Evolutionary conservation across 148 eudicot genomes (phyloP).

Genomic region (Diospyros kaki): DNA sequence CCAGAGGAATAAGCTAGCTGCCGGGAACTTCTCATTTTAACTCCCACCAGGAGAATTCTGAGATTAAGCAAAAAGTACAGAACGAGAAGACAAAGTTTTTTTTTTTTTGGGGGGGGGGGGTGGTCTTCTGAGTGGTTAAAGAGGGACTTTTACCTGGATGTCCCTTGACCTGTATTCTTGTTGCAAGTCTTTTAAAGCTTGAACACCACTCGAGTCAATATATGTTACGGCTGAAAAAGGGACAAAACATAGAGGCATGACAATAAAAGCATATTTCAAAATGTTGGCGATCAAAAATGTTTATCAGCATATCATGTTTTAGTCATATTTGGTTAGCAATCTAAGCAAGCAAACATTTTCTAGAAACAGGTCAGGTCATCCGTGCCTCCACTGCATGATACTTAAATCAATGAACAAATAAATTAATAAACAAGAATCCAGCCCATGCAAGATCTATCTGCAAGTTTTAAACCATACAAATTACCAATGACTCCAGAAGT

Average conservation of each 20-base stretch:
- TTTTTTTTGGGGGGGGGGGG: too few species aligned
- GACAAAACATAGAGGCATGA: slow-evolving; percentile 8
- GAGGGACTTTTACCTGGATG: slow-evolving; percentile 59
- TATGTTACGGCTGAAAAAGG: slow-evolving; percentile 69
- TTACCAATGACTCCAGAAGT: too few species aligned
- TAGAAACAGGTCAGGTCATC: too few species aligned
- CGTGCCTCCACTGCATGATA: too few species aligned
- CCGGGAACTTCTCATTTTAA: background rate
- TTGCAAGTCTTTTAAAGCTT: slow-evolving; percentile 76
- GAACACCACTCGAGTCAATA: slow-evolving; percentile 84
- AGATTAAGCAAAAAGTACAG: background rate
- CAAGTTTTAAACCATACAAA: too few species aligned
- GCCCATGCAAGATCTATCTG: too few species aligned
- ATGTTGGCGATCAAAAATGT: background rate
- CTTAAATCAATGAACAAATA: too few species aligned
- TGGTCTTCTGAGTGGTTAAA: too few species aligned
- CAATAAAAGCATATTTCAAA: background rate
- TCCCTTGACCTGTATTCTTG: slow-evolving; percentile 82
- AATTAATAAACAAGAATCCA: too few species aligned
- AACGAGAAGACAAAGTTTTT: too few species aligned
- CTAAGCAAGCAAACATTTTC: too few species aligned
- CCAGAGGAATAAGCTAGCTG: background rate
- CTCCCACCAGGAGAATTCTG: background rate
- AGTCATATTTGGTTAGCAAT: background rate
- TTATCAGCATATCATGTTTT: slow-evolving; percentile 1